Percentiles rank a stretch among this genome's conserved stretches.
phyloP scores from a whole-genome alignment of 495 filamentous ascomycete species.

The Sphaerosporella brunnea region DNA sequence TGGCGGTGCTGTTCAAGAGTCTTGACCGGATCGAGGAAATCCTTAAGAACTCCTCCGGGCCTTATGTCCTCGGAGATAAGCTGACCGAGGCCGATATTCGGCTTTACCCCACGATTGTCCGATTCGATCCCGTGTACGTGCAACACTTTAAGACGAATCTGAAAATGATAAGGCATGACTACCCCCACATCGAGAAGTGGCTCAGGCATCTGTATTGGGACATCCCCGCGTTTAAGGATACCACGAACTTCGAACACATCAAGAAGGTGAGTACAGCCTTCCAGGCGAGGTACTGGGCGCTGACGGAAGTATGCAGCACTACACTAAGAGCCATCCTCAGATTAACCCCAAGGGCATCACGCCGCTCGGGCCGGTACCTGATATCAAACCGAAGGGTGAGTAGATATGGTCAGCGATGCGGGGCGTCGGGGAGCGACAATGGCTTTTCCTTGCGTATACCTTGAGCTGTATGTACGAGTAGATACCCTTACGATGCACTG shows the following conservation, averaged over 20 bases:
- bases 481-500: too few relatives aligned
- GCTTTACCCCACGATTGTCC: constrained; percentile 64
- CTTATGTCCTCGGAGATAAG: constrained; percentile 48
- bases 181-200: constrained; percentile 53
- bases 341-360: constrained; percentile 48
- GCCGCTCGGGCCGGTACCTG: constrained; percentile 46
- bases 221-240: constrained; percentile 47
- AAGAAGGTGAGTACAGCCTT: constrained; percentile 33
- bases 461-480: too few relatives aligned
- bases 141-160: constrained; percentile 93
- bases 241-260: constrained; percentile 49
- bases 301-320: constrained; percentile 27
- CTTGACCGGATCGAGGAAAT: constrained; percentile 55
- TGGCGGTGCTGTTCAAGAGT: constrained; percentile 48
- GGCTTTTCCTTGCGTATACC: too few relatives aligned
- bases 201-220: constrained; percentile 55
- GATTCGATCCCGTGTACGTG: constrained; percentile 78
- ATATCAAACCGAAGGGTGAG: constrained; percentile 32
- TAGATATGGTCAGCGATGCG: too few relatives aligned
- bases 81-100: constrained; percentile 73
- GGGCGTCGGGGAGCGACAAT: too few relatives aligned
- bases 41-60: constrained; percentile 37
- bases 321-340: constrained; percentile 36
- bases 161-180: constrained; percentile 62
- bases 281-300: neutral